Evolutionary conservation across 176 grass and related monocot genomes (phyloP), one percentile per base, ranked within the genome.

Genomic region (Secale cereale): DNA sequence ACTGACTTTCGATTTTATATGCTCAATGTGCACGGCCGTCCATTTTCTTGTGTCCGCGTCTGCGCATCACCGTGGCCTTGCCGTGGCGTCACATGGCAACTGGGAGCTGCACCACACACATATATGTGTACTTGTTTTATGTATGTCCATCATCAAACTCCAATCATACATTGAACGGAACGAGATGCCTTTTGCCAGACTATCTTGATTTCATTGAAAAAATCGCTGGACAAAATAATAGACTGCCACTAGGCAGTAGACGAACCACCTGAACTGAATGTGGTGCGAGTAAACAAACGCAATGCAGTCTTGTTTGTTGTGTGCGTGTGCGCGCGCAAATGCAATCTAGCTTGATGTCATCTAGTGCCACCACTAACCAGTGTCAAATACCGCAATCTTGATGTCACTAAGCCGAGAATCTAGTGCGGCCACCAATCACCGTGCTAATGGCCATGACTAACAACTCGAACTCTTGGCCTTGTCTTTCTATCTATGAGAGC

Each of bases 1-100:
- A 85, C 82, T 14, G 59, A 79, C 20, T 76, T 67, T 13, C 1
- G 7, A 13, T 43, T 82, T 45, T 65, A 9, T 50, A 56, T 80
- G 48, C 48, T 48, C 29, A 46, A 6, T 61, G 39, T 23, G 25
- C 69, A 80, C 66, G 68, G 71, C 52, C 56, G 71, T 54, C 75
- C 37, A 31, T 29, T 30, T 83, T 50, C 29, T 54, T 5, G 16
- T 52, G 48, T 52, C 48, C 48, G 48, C 41, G 63, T 67, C 32
- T 57, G 43, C 6, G 37, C 41, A 83, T 90, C 82, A 37, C 69
- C 68, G 17, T 35, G 59, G 9, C 37, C 61, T 11, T 17, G 35
- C 8, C n/a, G 48, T 39, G 69, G 68, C 68, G 8, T 41, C n/a
- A 65, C 88, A 85, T 62, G 83, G 30, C 70, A 71, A 17, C 4